Evolutionary conservation across 306 rosid species (phyloP), one percentile per base, ranked within the genome.

Genomic region (Cercis canadensis): DNA sequence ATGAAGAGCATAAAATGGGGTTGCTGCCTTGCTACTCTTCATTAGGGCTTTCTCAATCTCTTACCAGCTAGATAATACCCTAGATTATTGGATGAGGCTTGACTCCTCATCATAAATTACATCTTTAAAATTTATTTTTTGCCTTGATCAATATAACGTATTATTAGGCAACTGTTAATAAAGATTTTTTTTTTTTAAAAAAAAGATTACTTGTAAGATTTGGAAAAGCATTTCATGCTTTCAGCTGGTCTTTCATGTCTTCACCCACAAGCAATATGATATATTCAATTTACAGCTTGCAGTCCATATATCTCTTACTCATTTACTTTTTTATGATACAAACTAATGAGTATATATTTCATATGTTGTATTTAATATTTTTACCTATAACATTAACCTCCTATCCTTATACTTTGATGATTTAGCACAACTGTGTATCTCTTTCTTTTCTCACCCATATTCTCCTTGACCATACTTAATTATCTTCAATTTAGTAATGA

Each of bases 191-290:
- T n/a, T n/a, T n/a, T n/a, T n/a, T n/a, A n/a, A n/a, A n/a, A n/a
- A 24, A 36, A 3, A 11, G 33, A 55, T 37, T 37, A 37, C 4
- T 49, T 14, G 0, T 14, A 52, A 57, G 41, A 41, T 29, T 7
- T 10, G 76, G 65, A 69, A 44, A 55, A 56, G 24, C 34, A 19
- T 4, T 51, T 17, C 19, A 33, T 56, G 43, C 54, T 58, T 31
- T 41, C 21, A 44, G 54, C 46, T 17, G 49, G 24, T 39, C 57
- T 43, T 70, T 46, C 51, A 24, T 80, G 58, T 70, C 73, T 80
- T 69, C 63, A 62, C 43, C 63, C 57, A 7, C 72, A 80, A 80
- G 80, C 55, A 41, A 54, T 24, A 52, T 29, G 21, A 41, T 37
- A 52, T 41, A 32, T 53, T 4, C 14, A 11, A 5, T 46, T 19